phyloP scores from a whole-genome alignment of 2,329 filamentous ascomycete species.

The Plectosphaerella cucumerina region DNA sequence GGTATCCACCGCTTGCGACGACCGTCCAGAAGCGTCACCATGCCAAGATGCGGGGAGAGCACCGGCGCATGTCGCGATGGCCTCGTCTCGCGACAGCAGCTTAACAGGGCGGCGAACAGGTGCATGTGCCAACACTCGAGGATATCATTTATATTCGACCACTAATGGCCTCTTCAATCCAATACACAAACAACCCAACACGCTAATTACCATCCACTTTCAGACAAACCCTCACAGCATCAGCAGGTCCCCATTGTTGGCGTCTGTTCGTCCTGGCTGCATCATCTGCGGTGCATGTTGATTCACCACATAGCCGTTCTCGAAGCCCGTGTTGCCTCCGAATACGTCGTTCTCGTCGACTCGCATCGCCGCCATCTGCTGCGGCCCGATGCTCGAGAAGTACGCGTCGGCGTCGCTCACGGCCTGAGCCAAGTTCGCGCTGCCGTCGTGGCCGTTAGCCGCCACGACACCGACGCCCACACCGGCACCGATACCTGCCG shows the following conservation, averaged over 20 bases:
- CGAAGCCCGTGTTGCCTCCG: conserved; percentile 51
- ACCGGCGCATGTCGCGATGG: not conserved
- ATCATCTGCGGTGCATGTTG: conserved; percentile 76
- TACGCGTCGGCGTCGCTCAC: conserved; percentile 86
- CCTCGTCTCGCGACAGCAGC: not conserved
- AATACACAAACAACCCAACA: not conserved
- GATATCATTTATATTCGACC: not conserved
- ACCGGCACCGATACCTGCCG: conserved; percentile 1
- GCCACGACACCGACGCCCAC: not conserved
- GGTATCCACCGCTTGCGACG: too few relatives aligned
- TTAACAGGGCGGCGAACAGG: not conserved
- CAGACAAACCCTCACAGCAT: conserved; percentile 42
- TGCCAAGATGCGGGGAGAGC: too few relatives aligned
- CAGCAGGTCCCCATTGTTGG: conserved; percentile 68
- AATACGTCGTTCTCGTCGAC: conserved; percentile 63
- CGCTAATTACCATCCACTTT: not conserved
- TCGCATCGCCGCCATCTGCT: conserved; percentile 70
- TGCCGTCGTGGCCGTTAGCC: conserved; percentile 16
- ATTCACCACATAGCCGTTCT: conserved; percentile 68
- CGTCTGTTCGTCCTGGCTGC: conserved; percentile 61
- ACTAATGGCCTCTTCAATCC: not conserved
- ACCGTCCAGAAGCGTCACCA: too few relatives aligned
- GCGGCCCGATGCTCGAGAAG: conserved; percentile 72
- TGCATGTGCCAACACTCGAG: not conserved
- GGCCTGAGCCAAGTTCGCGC: conserved; percentile 59